Evolutionary conservation across 1,284 basidiomycete genomes (phyloP), one percentile per base, ranked within the genome.

Genomic region (Agaricales sp.): DNA sequence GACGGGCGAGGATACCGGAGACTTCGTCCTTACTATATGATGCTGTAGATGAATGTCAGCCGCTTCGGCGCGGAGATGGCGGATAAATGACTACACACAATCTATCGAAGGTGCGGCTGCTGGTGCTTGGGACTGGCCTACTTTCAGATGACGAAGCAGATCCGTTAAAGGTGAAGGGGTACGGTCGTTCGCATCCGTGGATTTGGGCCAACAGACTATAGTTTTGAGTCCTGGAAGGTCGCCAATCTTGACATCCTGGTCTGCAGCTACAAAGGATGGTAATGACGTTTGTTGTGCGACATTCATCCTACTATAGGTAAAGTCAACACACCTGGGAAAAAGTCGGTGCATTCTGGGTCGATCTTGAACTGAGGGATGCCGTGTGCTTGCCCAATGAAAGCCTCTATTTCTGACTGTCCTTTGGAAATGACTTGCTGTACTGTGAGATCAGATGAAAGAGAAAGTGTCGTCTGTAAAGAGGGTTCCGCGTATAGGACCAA

Each of bases 281-380:
- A n/a, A n/a, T n/a, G n/a, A n/a, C n/a, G n/a, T n/a, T n/a, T n/a
- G n/a, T n/a, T n/a, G n/a, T n/a, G n/a, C n/a, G n/a, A n/a, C n/a
- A n/a, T n/a, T 41, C 19, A 41, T 41, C 16, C 13, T 41, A 8
- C 6, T 11, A n/a, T n/a, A 6, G 8, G 6, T 8, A 20, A 18
- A 41, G 39, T 4, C 8, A 20, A 20, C 16, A 35, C n/a, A 41
- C 39, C 39, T 41, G 39, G 39, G 39, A 41, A 41, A 20, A 41
- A 41, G 39, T 41, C 39, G 8, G 39, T 41, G 39, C 39, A 41
- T 16, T 41, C 39, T n/a, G 39, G 39, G 18, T 41, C 39, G 18
- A 41, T 41, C n/a, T 41, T 41, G 39, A 41, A 41, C 16, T 41
- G 6, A 16, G 39, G 39, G 39, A 41, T n/a, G 13, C 39, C 39